A percentile compares a stretch with the other conserved stretches of the same genome.
phyloP scores from a whole-genome alignment of 345 rosid species.

The Citrus unshiu region DNA sequence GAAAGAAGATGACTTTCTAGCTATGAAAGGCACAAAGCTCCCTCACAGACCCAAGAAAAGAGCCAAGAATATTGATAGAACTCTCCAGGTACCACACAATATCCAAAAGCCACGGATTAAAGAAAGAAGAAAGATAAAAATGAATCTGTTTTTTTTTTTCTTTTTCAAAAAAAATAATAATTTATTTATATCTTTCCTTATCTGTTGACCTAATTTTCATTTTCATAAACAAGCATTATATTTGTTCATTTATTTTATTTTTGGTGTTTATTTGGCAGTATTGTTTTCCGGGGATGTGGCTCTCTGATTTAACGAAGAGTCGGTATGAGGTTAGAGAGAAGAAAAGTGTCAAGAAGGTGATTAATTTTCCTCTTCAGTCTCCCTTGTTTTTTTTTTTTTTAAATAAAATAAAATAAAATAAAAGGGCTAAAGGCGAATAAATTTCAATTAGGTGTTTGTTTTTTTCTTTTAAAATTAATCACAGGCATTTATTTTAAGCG shows the following conservation, averaged over 20 bases:
- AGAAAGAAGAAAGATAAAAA: background rate
- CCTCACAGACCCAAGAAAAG: slow-evolving; percentile 72
- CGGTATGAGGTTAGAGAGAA: slow-evolving; percentile 76
- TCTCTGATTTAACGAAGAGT: slow-evolving; percentile 59
- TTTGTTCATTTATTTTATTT: background rate
- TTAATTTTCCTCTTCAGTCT: background rate
- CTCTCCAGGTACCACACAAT: slow-evolving; percentile 46
- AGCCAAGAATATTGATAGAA: slow-evolving; percentile 59
- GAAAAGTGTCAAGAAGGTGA: slow-evolving; percentile 72
- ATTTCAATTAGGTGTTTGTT: too few species aligned
- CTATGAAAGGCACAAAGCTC: slow-evolving; percentile 68
- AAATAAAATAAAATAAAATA: too few species aligned
- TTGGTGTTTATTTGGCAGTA: slow-evolving; percentile 36
- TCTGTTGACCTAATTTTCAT: background rate
- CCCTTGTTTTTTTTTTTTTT: too few species aligned
- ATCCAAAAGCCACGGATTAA: background rate
- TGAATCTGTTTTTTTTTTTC: background rate
- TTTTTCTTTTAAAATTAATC: too few species aligned
- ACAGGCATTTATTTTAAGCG: too few species aligned
- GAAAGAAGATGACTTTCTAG: slow-evolving; percentile 68
- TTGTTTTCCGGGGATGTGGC: slow-evolving; percentile 79
- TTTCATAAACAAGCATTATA: background rate
- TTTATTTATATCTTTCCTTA: background rate
- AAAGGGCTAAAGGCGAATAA: too few species aligned
- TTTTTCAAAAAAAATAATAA: background rate